A percentile compares a stretch with the other conserved stretches of the same genome.
These are phyloP conservation scores for Xylaria curta DNA, from an alignment of 495 filamentous ascomycete genomes.

Conservation along the genomic window DNA sequence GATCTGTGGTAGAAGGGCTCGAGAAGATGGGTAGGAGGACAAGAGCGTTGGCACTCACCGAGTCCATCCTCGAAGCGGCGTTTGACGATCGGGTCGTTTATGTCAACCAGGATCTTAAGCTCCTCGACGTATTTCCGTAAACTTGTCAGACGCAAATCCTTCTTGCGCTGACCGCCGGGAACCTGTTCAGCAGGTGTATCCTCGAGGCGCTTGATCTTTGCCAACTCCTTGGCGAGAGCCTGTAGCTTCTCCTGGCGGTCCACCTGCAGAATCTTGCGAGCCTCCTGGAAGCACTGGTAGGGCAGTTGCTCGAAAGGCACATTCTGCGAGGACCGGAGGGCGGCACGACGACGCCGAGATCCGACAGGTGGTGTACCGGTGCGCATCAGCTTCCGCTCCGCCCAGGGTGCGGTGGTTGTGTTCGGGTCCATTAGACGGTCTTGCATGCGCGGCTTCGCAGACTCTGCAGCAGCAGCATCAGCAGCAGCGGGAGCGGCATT, in stretches of 20 bases:
- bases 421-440: slow-evolving; percentile 39
- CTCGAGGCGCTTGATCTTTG: slow-evolving; percentile 65
- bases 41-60: slow-evolving; percentile 60
- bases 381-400: slow-evolving; percentile 66
- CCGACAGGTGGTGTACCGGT: slow-evolving; percentile 69
- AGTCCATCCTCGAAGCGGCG: slow-evolving; percentile 91
- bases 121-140: slow-evolving; percentile 77
- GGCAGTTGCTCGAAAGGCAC: slow-evolving; percentile 92
- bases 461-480: neutral
- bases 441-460: slow-evolving; percentile 30
- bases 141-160: slow-evolving; percentile 69
- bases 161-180: slow-evolving; percentile 63
- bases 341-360: slow-evolving; percentile 82
- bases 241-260: slow-evolving; percentile 84
- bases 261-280: slow-evolving; percentile 76
- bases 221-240: slow-evolving; percentile 64
- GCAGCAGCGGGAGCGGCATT: neutral
- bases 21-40: neutral
- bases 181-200: slow-evolving; percentile 62
- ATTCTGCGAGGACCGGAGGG: slow-evolving; percentile 68
- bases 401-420: slow-evolving; percentile 50
- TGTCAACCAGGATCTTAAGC: slow-evolving; percentile 88
- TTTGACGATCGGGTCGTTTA: slow-evolving; percentile 95
- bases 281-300: slow-evolving; percentile 97
- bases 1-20: too few relatives aligned